These are phyloP conservation scores for Amanita inopinata DNA, from an alignment of 768 basidiomycete species.

Conservation along the genomic window DNA sequence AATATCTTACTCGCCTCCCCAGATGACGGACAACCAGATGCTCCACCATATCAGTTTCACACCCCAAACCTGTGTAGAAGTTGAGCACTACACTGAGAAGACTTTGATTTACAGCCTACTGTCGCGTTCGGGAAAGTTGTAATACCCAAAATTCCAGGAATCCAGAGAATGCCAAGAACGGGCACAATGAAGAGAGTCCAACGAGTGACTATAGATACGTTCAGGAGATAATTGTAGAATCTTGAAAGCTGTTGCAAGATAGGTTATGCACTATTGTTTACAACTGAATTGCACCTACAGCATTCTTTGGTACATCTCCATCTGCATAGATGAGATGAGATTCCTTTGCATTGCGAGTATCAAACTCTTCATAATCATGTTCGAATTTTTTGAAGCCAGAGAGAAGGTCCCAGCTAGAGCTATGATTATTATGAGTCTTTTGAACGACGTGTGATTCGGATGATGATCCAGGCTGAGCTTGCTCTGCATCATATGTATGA, in stretches of 20 bases:
- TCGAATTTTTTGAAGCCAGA: slow-evolving; percentile 42
- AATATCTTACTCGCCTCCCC: slow-evolving; percentile 45
- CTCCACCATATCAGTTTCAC: slow-evolving; percentile 69
- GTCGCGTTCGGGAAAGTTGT: slow-evolving; percentile 36
- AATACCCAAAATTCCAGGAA: slow-evolving; percentile 64
- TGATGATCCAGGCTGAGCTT: background rate
- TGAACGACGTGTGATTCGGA: background rate
- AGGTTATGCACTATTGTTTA: background rate
- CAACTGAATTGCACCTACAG: slow-evolving; percentile 21
- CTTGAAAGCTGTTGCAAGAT: slow-evolving; percentile 36
- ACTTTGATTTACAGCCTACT: slow-evolving; percentile 24
- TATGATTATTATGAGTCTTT: slow-evolving; percentile 14
- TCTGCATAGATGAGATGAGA: slow-evolving; percentile 47
- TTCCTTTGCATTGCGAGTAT: slow-evolving; percentile 40
- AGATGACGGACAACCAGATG: slow-evolving; percentile 73
- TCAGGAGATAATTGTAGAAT: slow-evolving; percentile 66
- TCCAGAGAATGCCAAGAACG: slow-evolving; percentile 56
- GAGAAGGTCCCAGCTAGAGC: slow-evolving; percentile 41
- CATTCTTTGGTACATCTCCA: slow-evolving; percentile 50
- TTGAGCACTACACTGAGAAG: background rate
- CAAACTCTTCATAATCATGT: slow-evolving; percentile 48
- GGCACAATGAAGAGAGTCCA: slow-evolving; percentile 79
- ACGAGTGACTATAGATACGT: slow-evolving; percentile 67
- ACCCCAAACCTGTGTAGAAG: slow-evolving; percentile 38
- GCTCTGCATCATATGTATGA: background rate